These are phyloP conservation scores for Neofusicoccum sp. DNA, from an alignment of 2,329 filamentous ascomycete genomes.

Conservation along the genomic window DNA sequence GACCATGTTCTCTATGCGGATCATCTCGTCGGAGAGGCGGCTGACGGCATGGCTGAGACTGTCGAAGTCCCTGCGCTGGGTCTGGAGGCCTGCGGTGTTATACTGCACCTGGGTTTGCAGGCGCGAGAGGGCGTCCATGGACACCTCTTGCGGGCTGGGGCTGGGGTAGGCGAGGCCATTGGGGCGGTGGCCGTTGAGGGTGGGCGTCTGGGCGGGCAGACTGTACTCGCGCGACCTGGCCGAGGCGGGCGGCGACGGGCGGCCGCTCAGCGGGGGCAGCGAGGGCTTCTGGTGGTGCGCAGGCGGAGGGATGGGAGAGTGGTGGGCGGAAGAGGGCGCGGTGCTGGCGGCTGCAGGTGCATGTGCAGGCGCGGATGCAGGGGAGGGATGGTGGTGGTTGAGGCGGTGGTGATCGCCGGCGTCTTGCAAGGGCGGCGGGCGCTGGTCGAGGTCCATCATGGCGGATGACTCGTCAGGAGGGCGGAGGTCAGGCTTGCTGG, in stretches of 20 bases:
- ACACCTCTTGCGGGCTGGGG: slow-evolving; percentile 34
- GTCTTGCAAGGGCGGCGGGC: slow-evolving; percentile 18
- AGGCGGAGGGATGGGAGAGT: slow-evolving; percentile 17
- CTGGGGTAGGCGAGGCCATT: slow-evolving; percentile 31
- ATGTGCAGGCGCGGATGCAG: slow-evolving; percentile 24
- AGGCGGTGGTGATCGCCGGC: slow-evolving; percentile 23
- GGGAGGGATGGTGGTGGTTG: slow-evolving; percentile 24
- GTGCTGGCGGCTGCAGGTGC: slow-evolving; percentile 26
- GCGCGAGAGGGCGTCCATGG: slow-evolving; percentile 46
- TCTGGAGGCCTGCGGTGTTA: slow-evolving; percentile 43
- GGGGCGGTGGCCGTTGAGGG: slow-evolving; percentile 25
- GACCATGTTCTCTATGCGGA: slow-evolving; percentile 39
- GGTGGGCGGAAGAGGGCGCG: slow-evolving; percentile 27
- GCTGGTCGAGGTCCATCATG: slow-evolving; percentile 31
- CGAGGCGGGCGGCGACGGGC: slow-evolving; percentile 25
- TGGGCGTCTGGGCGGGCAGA: slow-evolving; percentile 21
- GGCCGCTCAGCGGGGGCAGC: slow-evolving; percentile 19
- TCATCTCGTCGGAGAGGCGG: slow-evolving; percentile 45
- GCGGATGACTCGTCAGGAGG: slow-evolving; percentile 15
- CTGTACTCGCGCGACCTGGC: slow-evolving; percentile 28
- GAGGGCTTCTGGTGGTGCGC: slow-evolving; percentile 16
- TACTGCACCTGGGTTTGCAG: slow-evolving; percentile 53
- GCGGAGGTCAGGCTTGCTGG: background rate
- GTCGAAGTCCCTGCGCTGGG: slow-evolving; percentile 40
- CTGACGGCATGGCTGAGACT: slow-evolving; percentile 44